Conservation (phyloP, 2,329 filamentous ascomycete species). For the Neonectria faginata region DNA sequence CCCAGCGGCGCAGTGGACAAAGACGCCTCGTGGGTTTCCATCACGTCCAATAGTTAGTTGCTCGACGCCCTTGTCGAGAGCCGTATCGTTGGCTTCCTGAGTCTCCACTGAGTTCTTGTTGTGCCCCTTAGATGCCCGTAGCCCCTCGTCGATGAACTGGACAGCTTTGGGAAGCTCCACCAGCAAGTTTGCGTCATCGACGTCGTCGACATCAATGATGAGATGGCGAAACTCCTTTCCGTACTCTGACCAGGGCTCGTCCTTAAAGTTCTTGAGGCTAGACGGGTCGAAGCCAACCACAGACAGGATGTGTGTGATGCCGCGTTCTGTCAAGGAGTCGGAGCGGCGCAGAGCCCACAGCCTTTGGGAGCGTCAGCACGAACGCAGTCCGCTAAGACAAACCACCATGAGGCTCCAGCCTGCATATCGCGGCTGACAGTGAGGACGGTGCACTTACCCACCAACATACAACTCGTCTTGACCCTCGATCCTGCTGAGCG, state of each 20-base stretch:
- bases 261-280: slow-evolving; percentile 58
- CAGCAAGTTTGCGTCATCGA: slow-evolving; percentile 88
- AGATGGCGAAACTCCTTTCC: slow-evolving; percentile 76
- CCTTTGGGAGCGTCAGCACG: slow-evolving; percentile 59
- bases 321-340: slow-evolving; percentile 74
- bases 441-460: slow-evolving; percentile 48
- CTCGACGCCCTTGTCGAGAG: slow-evolving; percentile 35
- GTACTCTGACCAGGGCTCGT: slow-evolving; percentile 61
- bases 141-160: slow-evolving; percentile 82
- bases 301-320: slow-evolving; percentile 92
- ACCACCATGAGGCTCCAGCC: background rate
- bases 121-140: slow-evolving; percentile 54
- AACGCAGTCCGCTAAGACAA: background rate
- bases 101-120: slow-evolving; percentile 22
- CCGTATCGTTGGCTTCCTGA: slow-evolving; percentile 36
- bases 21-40: slow-evolving; percentile 57
- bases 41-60: slow-evolving; percentile 34
- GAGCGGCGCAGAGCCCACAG: slow-evolving; percentile 82
- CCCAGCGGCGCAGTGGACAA: slow-evolving; percentile 87
- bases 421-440: slow-evolving; percentile 26
- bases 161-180: slow-evolving; percentile 83
- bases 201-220: slow-evolving; percentile 88
- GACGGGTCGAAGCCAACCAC: slow-evolving; percentile 70
- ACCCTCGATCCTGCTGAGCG: slow-evolving; percentile 56
- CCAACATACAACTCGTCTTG: slow-evolving; percentile 56